Evolutionary conservation across 2,329 filamentous ascomycete genomes (phyloP).

Genomic region (Botryotinia convoluta): DNA sequence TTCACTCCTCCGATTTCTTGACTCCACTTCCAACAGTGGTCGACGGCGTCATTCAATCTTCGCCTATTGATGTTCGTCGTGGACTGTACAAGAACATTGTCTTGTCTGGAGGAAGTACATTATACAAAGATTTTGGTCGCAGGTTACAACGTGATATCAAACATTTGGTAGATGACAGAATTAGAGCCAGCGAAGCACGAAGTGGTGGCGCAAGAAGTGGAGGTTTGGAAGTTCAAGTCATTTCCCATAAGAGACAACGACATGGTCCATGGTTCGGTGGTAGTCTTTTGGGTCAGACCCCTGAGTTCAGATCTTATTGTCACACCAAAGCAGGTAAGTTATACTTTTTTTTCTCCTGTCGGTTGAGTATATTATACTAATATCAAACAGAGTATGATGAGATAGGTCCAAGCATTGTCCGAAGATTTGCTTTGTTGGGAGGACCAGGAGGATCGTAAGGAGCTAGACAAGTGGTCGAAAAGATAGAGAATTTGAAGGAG

Average conservation of each 20-base stretch:
- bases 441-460: slow-evolving; percentile 76
- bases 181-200: slow-evolving; percentile 84
- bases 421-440: slow-evolving; percentile 89
- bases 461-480: background rate
- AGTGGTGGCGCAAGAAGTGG: slow-evolving; percentile 88
- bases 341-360: background rate
- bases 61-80: slow-evolving; percentile 93
- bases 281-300: slow-evolving; percentile 92
- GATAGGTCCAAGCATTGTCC: slow-evolving; percentile 92
- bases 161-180: slow-evolving; percentile 89
- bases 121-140: slow-evolving; percentile 98
- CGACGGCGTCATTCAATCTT: slow-evolving; percentile 94
- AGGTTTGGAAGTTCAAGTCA: slow-evolving; percentile 93
- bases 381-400: slow-evolving; percentile 66
- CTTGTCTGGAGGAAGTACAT: slow-evolving; percentile 89
- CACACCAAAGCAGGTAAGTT: slow-evolving; percentile 71
- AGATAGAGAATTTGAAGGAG: slow-evolving; percentile 7
- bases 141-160: slow-evolving; percentile 96
- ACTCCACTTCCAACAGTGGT: slow-evolving; percentile 93
- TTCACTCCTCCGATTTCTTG: slow-evolving; percentile 97
- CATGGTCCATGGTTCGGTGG: slow-evolving; percentile 99
- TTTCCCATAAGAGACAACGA: slow-evolving; percentile 94
- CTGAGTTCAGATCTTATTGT: slow-evolving; percentile 98
- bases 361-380: background rate
- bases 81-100: slow-evolving; percentile 99